A percentile compares a stretch with the other conserved stretches of the same genome.
Conservation (phyloP, 164 flowering plant species). For the Amborella trichopoda region DNA sequence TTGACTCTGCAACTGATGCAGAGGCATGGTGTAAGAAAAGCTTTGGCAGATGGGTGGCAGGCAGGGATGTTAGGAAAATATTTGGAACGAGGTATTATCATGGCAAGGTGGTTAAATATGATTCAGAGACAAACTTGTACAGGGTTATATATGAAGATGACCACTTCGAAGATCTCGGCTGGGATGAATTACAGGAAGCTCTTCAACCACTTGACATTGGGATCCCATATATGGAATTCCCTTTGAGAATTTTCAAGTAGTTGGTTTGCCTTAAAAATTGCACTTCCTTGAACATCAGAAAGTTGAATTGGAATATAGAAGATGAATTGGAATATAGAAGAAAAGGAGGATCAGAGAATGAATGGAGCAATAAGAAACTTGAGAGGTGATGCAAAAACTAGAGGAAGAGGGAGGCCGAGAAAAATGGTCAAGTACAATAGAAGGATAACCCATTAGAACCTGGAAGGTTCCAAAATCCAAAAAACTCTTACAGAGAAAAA, state of each 20-base stretch:
- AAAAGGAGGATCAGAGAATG: no score
- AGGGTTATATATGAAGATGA: constrained; percentile 84
- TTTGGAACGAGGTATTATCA: constrained; percentile 39
- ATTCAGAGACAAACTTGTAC: constrained; percentile 68
- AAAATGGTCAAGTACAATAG: no score
- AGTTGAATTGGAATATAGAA: no score
- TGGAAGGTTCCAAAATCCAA: no score
- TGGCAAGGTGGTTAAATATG: constrained; percentile 52
- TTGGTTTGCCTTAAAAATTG: no score
- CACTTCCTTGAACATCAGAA: no score
- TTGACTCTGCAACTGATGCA: constrained; percentile 5
- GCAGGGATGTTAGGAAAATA: constrained; percentile 59
- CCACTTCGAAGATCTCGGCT: constrained; percentile 76
- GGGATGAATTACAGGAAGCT: constrained; percentile 57
- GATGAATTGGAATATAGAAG: no score
- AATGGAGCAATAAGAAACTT: no score
- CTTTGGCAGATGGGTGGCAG: constrained; percentile 67
- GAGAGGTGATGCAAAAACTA: no score
- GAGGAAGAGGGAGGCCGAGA: no score
- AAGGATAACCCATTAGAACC: no score
- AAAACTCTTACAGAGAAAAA: no score
- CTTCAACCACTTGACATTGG: constrained; percentile 58
- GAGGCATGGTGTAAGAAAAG: constrained; percentile 12
- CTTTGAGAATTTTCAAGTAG: constrained; percentile 32
- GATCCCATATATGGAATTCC: constrained; percentile 49